These are phyloP conservation scores for Pseudonectria foliicola DNA, from an alignment of 2,329 filamentous ascomycete genomes.

Conservation along the genomic window DNA sequence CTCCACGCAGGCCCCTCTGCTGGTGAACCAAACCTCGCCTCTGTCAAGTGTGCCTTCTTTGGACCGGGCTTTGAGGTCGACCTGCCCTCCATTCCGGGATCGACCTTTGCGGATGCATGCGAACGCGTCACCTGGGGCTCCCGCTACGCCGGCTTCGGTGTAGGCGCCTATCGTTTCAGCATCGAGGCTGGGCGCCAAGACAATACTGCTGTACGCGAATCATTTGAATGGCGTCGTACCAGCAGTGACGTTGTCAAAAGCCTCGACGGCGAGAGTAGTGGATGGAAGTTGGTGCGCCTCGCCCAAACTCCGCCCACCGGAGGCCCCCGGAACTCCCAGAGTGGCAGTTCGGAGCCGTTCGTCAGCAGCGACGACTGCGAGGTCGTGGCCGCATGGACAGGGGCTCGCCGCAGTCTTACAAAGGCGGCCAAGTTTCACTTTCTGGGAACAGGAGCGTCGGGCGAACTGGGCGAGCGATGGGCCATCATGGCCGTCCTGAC, in stretches of 20 bases:
- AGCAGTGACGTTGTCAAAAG: conserved; percentile 9
- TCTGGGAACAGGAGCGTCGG: conserved; percentile 15
- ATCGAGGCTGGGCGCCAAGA: conserved; percentile 13
- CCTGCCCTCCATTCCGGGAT: conserved; percentile 11
- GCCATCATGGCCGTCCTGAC: conserved; percentile 19
- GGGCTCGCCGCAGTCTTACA: conserved; percentile 7
- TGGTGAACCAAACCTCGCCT: conserved; percentile 12
- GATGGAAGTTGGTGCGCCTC: conserved; percentile 18
- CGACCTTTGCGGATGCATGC: conserved; percentile 4
- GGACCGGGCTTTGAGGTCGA: conserved; percentile 12
- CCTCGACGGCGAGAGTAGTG: conserved; percentile 9
- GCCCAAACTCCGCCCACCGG: conserved; percentile 5
- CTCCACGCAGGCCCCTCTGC: conserved; percentile 16
- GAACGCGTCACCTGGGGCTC: conserved; percentile 8
- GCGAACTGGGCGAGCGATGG: conserved; percentile 18
- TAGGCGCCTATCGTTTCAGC: conserved; percentile 8
- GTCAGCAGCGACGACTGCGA: conserved; percentile 14
- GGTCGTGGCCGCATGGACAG: conserved; percentile 17
- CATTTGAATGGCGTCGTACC: conserved; percentile 18
- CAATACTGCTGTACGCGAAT: conserved; percentile 7
- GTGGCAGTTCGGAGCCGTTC: conserved; percentile 7
- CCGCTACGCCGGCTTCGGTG: conserved; percentile 2
- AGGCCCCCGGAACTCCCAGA: conserved; percentile 1
- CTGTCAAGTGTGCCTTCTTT: conserved; percentile 11
- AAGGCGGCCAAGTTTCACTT: conserved; percentile 17